phyloP scores from a whole-genome alignment of 148 eudicot genomes.

The Gaultheria prostrata region DNA sequence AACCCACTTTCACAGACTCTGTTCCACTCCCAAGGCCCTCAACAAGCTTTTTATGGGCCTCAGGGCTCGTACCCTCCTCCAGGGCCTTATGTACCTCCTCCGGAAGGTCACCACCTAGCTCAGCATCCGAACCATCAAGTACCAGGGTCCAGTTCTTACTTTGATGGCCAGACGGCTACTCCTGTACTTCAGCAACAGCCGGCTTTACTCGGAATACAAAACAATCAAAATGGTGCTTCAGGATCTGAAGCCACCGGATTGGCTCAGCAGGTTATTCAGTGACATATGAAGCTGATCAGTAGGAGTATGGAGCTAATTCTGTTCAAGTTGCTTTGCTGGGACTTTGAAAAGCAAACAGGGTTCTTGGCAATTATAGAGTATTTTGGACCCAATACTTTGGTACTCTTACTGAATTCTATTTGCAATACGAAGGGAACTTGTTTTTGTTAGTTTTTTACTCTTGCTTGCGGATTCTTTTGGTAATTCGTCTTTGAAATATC shows the following conservation, averaged over 20 bases:
- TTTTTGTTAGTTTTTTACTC: neutral
- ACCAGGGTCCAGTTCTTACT: constrained; percentile 10
- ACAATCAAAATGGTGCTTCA: neutral
- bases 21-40: constrained; percentile 25
- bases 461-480: neutral
- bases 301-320: constrained; percentile 3
- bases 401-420: neutral
- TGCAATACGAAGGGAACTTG: constrained; percentile 9
- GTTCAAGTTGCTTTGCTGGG: neutral
- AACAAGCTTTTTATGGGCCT: constrained; percentile 22
- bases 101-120: constrained; percentile 12
- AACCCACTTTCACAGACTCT: constrained; percentile 30
- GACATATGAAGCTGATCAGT: neutral
- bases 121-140: constrained; percentile 21
- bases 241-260: neutral
- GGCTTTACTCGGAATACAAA: neutral
- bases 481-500: neutral
- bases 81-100: constrained; percentile 18
- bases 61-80: constrained; percentile 26
- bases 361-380: neutral
- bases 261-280: constrained; percentile 3
- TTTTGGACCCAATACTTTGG: constrained; percentile 9
- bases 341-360: constrained; percentile 11
- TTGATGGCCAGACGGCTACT: constrained; percentile 8
- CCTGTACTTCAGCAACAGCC: neutral